phyloP scores from a whole-genome alignment of 495 filamentous ascomycete genomes.

The Staphylotrichum longicolle region DNA sequence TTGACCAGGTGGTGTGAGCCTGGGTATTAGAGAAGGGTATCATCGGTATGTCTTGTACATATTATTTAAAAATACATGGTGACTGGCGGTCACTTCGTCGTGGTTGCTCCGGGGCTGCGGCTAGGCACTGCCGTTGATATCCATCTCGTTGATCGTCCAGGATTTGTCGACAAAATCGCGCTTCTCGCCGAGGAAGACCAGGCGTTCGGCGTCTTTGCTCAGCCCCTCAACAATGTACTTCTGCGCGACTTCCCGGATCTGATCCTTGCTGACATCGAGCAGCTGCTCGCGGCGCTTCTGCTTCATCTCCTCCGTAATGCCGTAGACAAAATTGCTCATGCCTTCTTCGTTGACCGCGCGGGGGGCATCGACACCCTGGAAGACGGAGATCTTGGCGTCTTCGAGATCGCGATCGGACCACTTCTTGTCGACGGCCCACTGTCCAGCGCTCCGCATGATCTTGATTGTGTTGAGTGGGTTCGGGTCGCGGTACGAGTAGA shows the following conservation, averaged over 20 bases:
- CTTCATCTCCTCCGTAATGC: conserved; percentile 84
- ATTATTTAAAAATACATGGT: conserved; percentile 28
- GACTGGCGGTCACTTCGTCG: background rate
- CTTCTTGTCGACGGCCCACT: conserved; percentile 76
- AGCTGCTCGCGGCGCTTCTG: conserved; percentile 82
- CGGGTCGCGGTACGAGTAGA: conserved; percentile 96
- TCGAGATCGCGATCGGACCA: conserved; percentile 89
- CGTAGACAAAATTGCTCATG: conserved; percentile 77
- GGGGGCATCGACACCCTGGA: conserved; percentile 94
- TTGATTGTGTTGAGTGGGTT: conserved; percentile 85
- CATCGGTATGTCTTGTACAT: conserved; percentile 41
- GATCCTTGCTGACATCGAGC: conserved; percentile 78
- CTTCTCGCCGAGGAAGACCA: conserved; percentile 81
- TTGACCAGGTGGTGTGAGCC: conserved; percentile 7
- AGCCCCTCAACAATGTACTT: conserved; percentile 74
- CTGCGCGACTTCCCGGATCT: conserved; percentile 78
- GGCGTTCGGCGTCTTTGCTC: conserved; percentile 46
- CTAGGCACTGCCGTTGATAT: conserved; percentile 44
- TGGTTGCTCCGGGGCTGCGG: background rate
- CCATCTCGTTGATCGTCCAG: conserved; percentile 53
- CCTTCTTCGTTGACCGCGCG: conserved; percentile 85
- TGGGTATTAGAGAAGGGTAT: conserved; percentile 44
- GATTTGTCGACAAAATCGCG: conserved; percentile 66
- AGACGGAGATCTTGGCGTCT: conserved; percentile 92
- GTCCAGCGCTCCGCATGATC: conserved; percentile 79